Percentiles rank a stretch among this genome's conserved stretches.
phyloP scores from a whole-genome alignment of 352 stramenopile species.

The Phytophthora colocasiae region DNA sequence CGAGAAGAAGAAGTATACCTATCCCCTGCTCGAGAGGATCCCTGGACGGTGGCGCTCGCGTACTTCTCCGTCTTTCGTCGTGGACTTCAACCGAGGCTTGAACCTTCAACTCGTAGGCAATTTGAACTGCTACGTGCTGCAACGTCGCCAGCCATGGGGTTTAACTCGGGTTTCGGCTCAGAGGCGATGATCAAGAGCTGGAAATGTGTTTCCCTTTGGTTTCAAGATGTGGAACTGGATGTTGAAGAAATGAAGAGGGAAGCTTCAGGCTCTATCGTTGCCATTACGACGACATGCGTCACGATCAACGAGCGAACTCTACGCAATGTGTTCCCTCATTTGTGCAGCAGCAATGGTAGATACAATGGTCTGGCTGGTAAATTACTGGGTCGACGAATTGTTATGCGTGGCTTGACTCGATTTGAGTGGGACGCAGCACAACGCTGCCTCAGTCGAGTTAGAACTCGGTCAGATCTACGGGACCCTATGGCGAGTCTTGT shows the following conservation, averaged over 20 bases:
- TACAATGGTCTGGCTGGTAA: neutral
- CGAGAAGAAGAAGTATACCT: slow-evolving; percentile 2
- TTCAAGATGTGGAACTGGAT: slow-evolving; percentile 14
- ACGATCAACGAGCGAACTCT: slow-evolving; percentile 13
- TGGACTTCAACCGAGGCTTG: neutral
- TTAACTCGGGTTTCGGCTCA: slow-evolving; percentile 9
- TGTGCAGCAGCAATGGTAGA: neutral
- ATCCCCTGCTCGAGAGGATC: neutral
- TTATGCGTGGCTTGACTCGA: neutral
- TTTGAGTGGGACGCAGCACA: slow-evolving; percentile 13
- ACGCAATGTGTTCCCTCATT: slow-evolving; percentile 8
- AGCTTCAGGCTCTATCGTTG: neutral
- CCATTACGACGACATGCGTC: neutral
- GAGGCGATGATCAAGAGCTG: slow-evolving; percentile 14
- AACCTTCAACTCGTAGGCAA: neutral
- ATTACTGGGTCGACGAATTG: slow-evolving; percentile 8
- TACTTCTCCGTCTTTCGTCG: slow-evolving; percentile 20
- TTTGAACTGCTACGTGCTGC: slow-evolving; percentile 6
- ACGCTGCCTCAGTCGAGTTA: neutral
- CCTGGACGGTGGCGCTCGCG: slow-evolving; percentile 16
- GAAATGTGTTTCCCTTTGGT: slow-evolving; percentile 22
- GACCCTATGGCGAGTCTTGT: slow-evolving; percentile 10
- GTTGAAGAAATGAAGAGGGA: slow-evolving; percentile 14
- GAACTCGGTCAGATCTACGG: slow-evolving; percentile 13
- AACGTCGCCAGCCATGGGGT: neutral